phyloP scores from a whole-genome alignment of 805 yeast species.

The Starmera quercuum region DNA sequence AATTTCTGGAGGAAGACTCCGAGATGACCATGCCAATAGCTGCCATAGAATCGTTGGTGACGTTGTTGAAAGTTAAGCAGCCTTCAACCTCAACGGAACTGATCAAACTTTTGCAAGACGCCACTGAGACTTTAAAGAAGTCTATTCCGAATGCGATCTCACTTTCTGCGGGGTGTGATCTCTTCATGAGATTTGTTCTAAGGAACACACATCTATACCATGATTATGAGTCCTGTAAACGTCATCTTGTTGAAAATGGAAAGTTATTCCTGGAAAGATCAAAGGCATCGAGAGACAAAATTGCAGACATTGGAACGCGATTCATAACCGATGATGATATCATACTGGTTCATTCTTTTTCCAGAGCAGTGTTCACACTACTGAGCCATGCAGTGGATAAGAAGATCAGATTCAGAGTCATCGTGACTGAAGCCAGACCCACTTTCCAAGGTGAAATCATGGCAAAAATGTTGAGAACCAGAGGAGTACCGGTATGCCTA shows the following conservation, averaged over 20 bases:
- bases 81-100: conserved; percentile 93
- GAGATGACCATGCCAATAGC: conserved; percentile 99
- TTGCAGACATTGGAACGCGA: conserved; percentile 81
- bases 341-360: conserved; percentile 81
- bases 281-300: conserved; percentile 77
- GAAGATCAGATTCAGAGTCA: conserved; percentile 77
- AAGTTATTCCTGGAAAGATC: conserved; percentile 87
- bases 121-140: conserved; percentile 64
- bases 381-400: conserved; percentile 71
- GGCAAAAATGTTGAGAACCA: conserved; percentile 57
- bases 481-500: conserved; percentile 79
- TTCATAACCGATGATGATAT: conserved; percentile 92
- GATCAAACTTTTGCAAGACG: conserved; percentile 70
- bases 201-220: conserved; percentile 80
- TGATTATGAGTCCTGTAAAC: conserved; percentile 92
- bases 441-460: conserved; percentile 65
- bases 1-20: conserved; percentile 79
- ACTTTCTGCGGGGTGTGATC: conserved; percentile 93
- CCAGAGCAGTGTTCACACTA: conserved; percentile 81
- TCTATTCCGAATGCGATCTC: conserved; percentile 89
- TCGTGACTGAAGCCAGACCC: conserved; percentile 91
- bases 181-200: conserved; percentile 88
- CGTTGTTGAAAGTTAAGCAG: conserved; percentile 70
- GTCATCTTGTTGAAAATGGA: conserved; percentile 88
- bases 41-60: conserved; percentile 90